Conservation (phyloP, 257 asterid genomes). For the Solanum habrochaites region DNA sequence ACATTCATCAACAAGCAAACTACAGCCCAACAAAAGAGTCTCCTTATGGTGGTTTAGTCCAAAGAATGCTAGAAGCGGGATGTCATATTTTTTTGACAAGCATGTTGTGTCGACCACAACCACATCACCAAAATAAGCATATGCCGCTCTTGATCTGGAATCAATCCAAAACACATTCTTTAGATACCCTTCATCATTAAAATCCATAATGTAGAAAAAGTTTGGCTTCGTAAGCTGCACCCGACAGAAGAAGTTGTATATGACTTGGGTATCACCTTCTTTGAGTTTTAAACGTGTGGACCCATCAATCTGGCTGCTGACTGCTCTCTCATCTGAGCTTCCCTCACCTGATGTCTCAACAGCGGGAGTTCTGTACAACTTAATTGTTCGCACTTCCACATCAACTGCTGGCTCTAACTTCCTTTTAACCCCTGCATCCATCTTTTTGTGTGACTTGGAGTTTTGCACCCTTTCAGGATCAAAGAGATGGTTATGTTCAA, state of each 20-base stretch:
- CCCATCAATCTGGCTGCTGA: slow-evolving; percentile 6
- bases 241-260: slow-evolving; percentile 8
- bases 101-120: slow-evolving; percentile 18
- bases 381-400: slow-evolving; percentile 39
- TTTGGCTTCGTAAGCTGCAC: slow-evolving; percentile 21
- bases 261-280: slow-evolving; percentile 15
- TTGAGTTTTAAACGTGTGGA: slow-evolving; percentile 9
- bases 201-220: slow-evolving; percentile 30
- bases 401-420: slow-evolving; percentile 27
- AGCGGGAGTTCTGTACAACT: slow-evolving; percentile 41
- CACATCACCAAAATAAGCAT: slow-evolving; percentile 25
- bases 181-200: slow-evolving; percentile 21
- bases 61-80: slow-evolving; percentile 18
- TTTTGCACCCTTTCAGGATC: slow-evolving; percentile 37
- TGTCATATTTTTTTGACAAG: slow-evolving; percentile 16
- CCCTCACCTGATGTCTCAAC: slow-evolving; percentile 10
- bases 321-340: slow-evolving; percentile 18
- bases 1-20: slow-evolving; percentile 22
- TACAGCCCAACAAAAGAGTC: slow-evolving; percentile 24
- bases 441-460: slow-evolving; percentile 39
- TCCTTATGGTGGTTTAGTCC: slow-evolving; percentile 27
- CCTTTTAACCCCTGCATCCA: slow-evolving; percentile 40
- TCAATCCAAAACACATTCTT: slow-evolving; percentile 30
- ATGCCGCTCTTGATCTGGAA: slow-evolving; percentile 25
- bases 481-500: slow-evolving; percentile 69